Conservation (phyloP, 192 early-diverging fungal genomes). For the Funneliformis geosporum region DNA sequence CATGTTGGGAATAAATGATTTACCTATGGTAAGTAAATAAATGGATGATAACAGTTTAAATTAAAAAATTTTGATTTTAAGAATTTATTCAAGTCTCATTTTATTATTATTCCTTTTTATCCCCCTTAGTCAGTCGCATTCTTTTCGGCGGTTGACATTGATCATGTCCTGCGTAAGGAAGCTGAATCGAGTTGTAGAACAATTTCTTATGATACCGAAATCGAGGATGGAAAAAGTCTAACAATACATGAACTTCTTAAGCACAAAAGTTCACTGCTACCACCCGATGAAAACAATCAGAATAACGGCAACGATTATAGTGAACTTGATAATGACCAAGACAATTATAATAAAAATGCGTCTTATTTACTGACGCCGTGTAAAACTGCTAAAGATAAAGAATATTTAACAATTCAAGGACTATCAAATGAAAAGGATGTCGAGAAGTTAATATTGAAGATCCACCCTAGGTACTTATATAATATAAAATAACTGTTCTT, state of each 20-base stretch:
- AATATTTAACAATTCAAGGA: not conserved
- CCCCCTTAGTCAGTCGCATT: constrained; percentile 74
- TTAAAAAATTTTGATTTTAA: not conserved
- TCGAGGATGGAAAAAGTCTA: constrained; percentile 55
- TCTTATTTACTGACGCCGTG: not conserved
- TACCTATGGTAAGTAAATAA: constrained; percentile 67
- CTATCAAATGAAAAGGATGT: not conserved
- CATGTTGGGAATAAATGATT: constrained; percentile 79
- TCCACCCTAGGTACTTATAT: too few relatives aligned
- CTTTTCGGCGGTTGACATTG: constrained; percentile 93
- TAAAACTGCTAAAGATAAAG: not conserved
- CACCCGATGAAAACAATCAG: not conserved
- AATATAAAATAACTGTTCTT: too few relatives aligned
- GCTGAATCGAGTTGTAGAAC: constrained; percentile 85
- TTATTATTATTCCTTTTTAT: not conserved
- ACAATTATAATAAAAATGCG: not conserved
- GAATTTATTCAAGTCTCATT: not conserved
- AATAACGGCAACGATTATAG: not conserved
- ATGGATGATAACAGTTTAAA: too few relatives aligned
- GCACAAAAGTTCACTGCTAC: not conserved
- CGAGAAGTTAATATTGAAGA: not conserved
- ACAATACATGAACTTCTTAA: constrained; percentile 49
- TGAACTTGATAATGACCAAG: not conserved
- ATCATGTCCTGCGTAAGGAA: constrained; percentile 90
- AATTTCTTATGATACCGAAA: constrained; percentile 66